Evolutionary conservation across 2,329 filamentous ascomycete genomes (phyloP), one percentile per base, ranked within the genome.

Genomic region (Phialemoniopsis sp.): DNA sequence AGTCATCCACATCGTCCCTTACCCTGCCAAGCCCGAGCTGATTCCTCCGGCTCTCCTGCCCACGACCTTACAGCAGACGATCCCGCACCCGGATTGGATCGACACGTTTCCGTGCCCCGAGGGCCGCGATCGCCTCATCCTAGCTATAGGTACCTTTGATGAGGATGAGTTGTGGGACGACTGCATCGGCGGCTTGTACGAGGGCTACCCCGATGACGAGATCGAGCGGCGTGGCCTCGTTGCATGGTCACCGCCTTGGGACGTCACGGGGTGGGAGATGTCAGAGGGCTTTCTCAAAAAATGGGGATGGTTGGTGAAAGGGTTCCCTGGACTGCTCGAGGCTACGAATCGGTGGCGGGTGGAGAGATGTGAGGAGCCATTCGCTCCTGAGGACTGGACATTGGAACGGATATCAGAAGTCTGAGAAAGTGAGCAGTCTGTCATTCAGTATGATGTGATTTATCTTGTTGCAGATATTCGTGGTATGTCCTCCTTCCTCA

Each of bases 161-260:
- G 63, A 67, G 28, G 64, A 67, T 39, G 66, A 63, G 12, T 52
- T 70, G 12, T 69, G 65, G 60, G 50, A 55, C 10, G 68, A 70
- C 50, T 57, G 54, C 29, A 55, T 66, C 38, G 66, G 66, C 3
- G 65, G 64, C 1, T 45, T 70, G 15, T 70, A 55, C 45, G 64
- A 70, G 44, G 64, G 66, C 7, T 68, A 64, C 42, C 64, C 64
- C 2, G 62, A 64, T 36, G 56, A 63, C 29, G 65, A 69, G 47
- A 43, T 68, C 29, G 55, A 61, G 48, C 51, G 54, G 26, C 55
- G 60, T 13, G 64, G 66, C 18, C 50, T 70, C 4, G 55, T 70
- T 41, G 65, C 60, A 8, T 72, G 68, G 67, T 58, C 52, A 26
- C 58, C 60, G 26, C 62, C 63, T 6, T 67, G 62, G 63, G 53